These are phyloP conservation scores for Aspergillus ochraceoroseus DNA, from an alignment of 2,329 filamentous ascomycete species.

Conservation along the genomic window DNA sequence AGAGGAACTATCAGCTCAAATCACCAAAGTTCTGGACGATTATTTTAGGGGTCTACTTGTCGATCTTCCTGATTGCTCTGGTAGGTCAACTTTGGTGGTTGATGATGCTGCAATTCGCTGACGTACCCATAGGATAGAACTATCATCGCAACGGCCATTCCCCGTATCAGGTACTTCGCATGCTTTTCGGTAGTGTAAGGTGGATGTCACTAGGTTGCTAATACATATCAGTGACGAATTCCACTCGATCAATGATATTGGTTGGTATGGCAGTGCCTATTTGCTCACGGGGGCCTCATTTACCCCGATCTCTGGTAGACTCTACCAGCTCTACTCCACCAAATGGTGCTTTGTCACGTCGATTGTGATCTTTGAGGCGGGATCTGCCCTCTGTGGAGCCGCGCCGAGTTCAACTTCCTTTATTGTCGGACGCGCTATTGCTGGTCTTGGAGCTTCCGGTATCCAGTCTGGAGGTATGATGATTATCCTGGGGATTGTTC, in stretches of 20 bases:
- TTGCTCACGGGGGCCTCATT: constrained; percentile 5
- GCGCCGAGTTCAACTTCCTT: constrained; percentile 21
- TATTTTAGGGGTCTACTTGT: constrained; percentile 2
- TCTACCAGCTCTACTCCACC: constrained; percentile 6
- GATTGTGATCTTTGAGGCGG: constrained; percentile 24
- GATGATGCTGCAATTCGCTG: background rate
- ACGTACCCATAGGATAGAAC: constrained; percentile 20
- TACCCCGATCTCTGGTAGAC: constrained; percentile 4
- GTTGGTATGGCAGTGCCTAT: constrained; percentile 11
- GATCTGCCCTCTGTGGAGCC: constrained; percentile 23
- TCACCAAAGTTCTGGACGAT: constrained; percentile 5
- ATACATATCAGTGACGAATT: constrained; percentile 27
- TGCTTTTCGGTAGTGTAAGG: no score
- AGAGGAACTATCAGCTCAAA: constrained; percentile 4
- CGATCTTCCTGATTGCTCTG: constrained; percentile 6
- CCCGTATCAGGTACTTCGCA: constrained; percentile 22
- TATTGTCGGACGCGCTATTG: constrained; percentile 21
- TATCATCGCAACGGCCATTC: constrained; percentile 34
- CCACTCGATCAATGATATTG: constrained; percentile 16
- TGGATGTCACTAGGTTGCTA: no score
- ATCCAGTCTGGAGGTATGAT: constrained; percentile 4
- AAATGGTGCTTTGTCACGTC: constrained; percentile 22
- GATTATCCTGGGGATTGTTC: constrained; percentile 1
- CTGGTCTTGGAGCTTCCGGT: constrained; percentile 14
- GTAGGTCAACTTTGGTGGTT: background rate